Evolutionary conservation across 257 asterid genomes (phyloP).

Genomic region (Galeopsis tetrahit): DNA sequence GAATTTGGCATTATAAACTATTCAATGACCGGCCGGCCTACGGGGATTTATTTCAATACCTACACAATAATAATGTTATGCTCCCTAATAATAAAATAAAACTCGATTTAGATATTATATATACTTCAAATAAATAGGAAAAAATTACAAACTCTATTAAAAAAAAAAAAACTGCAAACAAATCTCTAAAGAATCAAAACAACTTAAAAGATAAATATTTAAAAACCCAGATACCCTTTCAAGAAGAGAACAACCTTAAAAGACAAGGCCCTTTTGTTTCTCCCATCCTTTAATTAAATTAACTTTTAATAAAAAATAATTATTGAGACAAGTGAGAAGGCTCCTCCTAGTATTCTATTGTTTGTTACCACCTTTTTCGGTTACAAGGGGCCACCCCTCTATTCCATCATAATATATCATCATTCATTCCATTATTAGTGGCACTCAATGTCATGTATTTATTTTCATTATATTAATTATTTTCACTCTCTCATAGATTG

Average conservation of each 20-base stretch:
- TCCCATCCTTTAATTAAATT: constrained; percentile 13
- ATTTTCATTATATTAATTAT: background rate
- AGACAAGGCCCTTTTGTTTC: constrained; percentile 25
- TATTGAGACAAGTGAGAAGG: background rate
- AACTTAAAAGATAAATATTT: background rate
- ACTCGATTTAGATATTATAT: background rate
- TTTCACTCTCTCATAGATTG: no score
- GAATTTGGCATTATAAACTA: no score
- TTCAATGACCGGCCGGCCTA: no score
- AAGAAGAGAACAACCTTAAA: constrained; percentile 25
- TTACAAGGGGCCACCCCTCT: constrained; percentile 30
- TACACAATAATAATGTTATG: no score
- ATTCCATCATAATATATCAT: constrained; percentile 29
- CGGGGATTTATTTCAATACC: no score
- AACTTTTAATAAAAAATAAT: background rate
- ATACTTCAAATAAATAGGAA: background rate
- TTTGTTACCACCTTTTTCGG: constrained; percentile 14
- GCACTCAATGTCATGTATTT: background rate
- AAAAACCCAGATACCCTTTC: constrained; percentile 18
- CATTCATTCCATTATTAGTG: constrained; percentile 19
- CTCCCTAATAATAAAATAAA: no score
- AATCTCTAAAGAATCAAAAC: background rate
- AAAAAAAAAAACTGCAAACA: background rate
- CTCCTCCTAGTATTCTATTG: constrained; percentile 23
- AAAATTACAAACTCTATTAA: background rate